These are phyloP conservation scores for Catharanthus roseus DNA, from an alignment of 257 asterid genomes.

Conservation along the genomic window DNA sequence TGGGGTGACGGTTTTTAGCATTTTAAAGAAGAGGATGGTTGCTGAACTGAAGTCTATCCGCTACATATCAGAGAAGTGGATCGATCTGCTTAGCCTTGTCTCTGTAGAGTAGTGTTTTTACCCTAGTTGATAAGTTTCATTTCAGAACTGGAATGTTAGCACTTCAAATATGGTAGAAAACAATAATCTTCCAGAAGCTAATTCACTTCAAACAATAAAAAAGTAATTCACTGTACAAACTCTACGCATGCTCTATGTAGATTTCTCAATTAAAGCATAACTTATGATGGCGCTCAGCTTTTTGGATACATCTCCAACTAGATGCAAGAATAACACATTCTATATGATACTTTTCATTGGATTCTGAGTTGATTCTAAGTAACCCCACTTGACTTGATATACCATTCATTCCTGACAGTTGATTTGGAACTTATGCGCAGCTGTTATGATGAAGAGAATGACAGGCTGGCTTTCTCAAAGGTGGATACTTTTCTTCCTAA, in stretches of 20 bases:
- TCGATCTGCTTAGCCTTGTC: background rate
- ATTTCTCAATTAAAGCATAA: background rate
- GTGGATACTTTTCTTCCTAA: constrained; percentile 84
- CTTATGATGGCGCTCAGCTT: background rate
- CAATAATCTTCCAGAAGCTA: background rate
- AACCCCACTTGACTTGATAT: background rate
- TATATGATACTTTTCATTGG: background rate
- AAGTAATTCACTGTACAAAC: background rate
- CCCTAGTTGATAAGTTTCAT: background rate
- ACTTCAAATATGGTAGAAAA: background rate
- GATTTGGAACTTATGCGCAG: constrained; percentile 25
- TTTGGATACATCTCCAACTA: no score
- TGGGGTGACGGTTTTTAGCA: background rate
- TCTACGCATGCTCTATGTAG: background rate
- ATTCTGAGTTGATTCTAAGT: background rate
- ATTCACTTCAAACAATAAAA: background rate
- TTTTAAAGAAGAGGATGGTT: background rate
- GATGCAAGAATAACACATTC: background rate
- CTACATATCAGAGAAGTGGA: background rate
- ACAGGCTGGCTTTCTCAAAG: constrained; percentile 74
- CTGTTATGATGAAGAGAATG: constrained; percentile 87
- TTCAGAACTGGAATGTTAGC: background rate
- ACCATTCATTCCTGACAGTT: background rate
- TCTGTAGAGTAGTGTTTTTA: background rate
- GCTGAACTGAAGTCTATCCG: background rate